A percentile compares a stretch with the other conserved stretches of the same genome.
phyloP scores from a whole-genome alignment of 2,329 filamentous ascomycete species.

The Coniella lustricola region DNA sequence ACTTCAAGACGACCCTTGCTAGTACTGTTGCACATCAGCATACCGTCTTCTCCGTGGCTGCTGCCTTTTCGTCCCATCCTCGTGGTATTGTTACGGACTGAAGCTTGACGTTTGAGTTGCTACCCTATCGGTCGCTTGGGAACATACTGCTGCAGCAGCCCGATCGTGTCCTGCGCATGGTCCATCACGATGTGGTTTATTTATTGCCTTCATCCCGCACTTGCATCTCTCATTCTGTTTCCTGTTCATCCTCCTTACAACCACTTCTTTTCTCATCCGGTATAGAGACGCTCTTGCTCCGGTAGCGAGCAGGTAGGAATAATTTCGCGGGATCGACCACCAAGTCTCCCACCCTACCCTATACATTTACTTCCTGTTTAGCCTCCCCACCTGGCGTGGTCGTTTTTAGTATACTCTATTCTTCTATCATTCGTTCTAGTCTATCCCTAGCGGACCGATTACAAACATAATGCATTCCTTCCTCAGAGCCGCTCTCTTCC shows the following conservation, averaged over 20 bases:
- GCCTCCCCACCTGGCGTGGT: constrained; percentile 23
- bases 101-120: constrained; percentile 8
- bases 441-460: neutral
- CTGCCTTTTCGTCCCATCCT: constrained; percentile 3
- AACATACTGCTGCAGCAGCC: no score
- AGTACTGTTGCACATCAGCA: constrained; percentile 1
- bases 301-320: constrained; percentile 12
- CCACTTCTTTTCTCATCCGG: constrained; percentile 1
- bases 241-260: neutral
- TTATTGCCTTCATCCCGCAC: neutral
- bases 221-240: neutral
- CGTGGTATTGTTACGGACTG: constrained; percentile 6
- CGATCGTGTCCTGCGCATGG: no score
- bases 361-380: constrained; percentile 1
- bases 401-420: constrained; percentile 2
- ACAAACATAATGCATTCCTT: constrained; percentile 20
- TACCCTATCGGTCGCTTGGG: constrained; percentile 1
- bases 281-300: constrained; percentile 8
- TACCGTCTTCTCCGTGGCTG: constrained; percentile 6
- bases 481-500: constrained; percentile 28
- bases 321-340: constrained; percentile 7
- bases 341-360: constrained; percentile 8
- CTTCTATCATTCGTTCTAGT: constrained; percentile 9
- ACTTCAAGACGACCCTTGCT: neutral
- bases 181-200: constrained; percentile 9